Percentiles rank a stretch among this genome's conserved stretches.
Conservation (phyloP, 345 rosid species). For the Camelina neglecta region DNA sequence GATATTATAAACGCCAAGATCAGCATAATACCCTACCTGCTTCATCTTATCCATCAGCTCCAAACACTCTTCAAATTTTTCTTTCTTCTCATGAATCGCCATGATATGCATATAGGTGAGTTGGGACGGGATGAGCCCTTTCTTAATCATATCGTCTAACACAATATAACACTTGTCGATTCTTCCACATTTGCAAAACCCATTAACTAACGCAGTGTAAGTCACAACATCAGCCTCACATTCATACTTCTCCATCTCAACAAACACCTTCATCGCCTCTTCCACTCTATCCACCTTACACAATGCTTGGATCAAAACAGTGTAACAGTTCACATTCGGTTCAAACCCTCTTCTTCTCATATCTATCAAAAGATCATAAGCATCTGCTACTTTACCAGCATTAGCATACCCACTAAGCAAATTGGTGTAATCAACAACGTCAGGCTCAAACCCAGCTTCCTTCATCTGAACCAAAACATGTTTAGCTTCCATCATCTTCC, state of each 20-base stretch:
- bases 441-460: conserved; percentile 83
- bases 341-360: conserved; percentile 72
- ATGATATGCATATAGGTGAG: conserved; percentile 74
- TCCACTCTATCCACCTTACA: conserved; percentile 72
- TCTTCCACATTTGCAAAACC: conserved; percentile 81
- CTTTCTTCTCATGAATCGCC: conserved; percentile 81
- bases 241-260: conserved; percentile 75
- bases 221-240: conserved; percentile 79
- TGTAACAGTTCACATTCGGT: conserved; percentile 70
- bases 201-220: conserved; percentile 72
- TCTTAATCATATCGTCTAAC: conserved; percentile 64
- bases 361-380: conserved; percentile 74
- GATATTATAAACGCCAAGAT: conserved; percentile 60
- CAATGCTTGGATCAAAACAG: conserved; percentile 75
- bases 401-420: conserved; percentile 69
- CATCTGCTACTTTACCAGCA: conserved; percentile 75
- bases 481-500: conserved; percentile 87
- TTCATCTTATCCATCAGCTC: conserved; percentile 67
- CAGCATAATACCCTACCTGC: conserved; percentile 60
- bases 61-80: conserved; percentile 69
- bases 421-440: conserved; percentile 75
- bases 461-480: conserved; percentile 84
- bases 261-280: conserved; percentile 72
- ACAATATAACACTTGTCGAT: conserved; percentile 62
- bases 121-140: conserved; percentile 61